A percentile compares a stretch with the other conserved stretches of the same genome.
These are phyloP conservation scores for Hamigera avellanea DNA, from an alignment of 495 filamentous ascomycete genomes.

Conservation along the genomic window DNA sequence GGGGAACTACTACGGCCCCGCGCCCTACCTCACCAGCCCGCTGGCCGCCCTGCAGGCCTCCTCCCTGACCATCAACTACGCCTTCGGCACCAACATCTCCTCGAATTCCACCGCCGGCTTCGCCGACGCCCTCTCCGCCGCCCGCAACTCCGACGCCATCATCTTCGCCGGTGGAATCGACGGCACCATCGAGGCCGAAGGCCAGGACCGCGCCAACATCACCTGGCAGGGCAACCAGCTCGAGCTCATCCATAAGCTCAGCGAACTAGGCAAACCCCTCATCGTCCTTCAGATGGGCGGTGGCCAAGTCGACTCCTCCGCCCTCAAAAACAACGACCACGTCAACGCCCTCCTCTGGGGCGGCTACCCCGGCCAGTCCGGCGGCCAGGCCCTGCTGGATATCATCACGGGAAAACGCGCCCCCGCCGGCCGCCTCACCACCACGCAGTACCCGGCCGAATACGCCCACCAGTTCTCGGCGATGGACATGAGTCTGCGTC, in stretches of 20 bases:
- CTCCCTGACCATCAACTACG: slow-evolving; percentile 36
- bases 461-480: slow-evolving; percentile 43
- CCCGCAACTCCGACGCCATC: slow-evolving; percentile 40
- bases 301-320: slow-evolving; percentile 43
- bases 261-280: slow-evolving; percentile 38
- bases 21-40: slow-evolving; percentile 45
- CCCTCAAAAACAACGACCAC: slow-evolving; percentile 36
- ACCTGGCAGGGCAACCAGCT: slow-evolving; percentile 48
- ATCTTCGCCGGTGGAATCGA: slow-evolving; percentile 49
- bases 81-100: slow-evolving; percentile 29
- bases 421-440: slow-evolving; percentile 45
- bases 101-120: slow-evolving; percentile 28
- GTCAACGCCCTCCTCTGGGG: slow-evolving; percentile 45
- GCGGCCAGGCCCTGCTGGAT: slow-evolving; percentile 42
- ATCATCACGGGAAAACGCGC: slow-evolving; percentile 41
- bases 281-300: slow-evolving; percentile 51
- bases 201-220: slow-evolving; percentile 41
- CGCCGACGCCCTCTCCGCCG: slow-evolving; percentile 32
- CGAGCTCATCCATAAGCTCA: slow-evolving; percentile 40
- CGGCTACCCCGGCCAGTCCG: slow-evolving; percentile 50
- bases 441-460: slow-evolving; percentile 45
- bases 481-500: slow-evolving; percentile 45
- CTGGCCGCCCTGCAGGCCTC: slow-evolving; percentile 33
- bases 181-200: slow-evolving; percentile 43
- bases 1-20: slow-evolving; percentile 46